Evolutionary conservation across 352 stramenopile species (phyloP).

Genomic region (Aphanomyces cochlioides): DNA sequence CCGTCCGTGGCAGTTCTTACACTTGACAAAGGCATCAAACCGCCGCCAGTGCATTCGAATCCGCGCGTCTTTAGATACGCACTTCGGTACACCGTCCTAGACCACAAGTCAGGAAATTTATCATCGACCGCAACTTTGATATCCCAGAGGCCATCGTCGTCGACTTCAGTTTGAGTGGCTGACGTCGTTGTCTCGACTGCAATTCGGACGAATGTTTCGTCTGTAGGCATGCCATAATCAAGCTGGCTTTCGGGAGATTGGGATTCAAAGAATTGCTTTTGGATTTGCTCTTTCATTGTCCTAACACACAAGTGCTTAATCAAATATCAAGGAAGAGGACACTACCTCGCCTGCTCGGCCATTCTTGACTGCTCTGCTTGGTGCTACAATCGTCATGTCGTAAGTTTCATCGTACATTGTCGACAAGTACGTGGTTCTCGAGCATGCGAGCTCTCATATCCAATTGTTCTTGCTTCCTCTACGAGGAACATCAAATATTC

Average conservation of each 20-base stretch:
- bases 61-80: conserved; percentile 47
- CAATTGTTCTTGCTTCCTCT: conserved; percentile 19
- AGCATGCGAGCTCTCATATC: neutral
- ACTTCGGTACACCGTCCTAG: conserved; percentile 57
- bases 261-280: neutral
- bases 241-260: neutral
- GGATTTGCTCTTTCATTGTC: neutral
- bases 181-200: too few relatives aligned
- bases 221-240: too few relatives aligned
- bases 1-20: conserved; percentile 61
- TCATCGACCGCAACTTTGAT: conserved; percentile 35
- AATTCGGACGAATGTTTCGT: too few relatives aligned
- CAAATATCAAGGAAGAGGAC: neutral
- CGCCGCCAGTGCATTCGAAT: conserved; percentile 58
- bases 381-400: neutral
- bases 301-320: neutral
- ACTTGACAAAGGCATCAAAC: conserved; percentile 65
- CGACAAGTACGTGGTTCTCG: conserved; percentile 6
- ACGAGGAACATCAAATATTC: neutral
- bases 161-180: conserved; percentile 56
- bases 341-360: conserved; percentile 8
- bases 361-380: conserved; percentile 13
- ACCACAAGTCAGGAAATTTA: neutral
- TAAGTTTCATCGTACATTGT: neutral
- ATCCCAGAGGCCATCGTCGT: conserved; percentile 73